These are phyloP conservation scores for Penicillium fimorum DNA, from an alignment of 495 filamentous ascomycete genomes.

Conservation along the genomic window DNA sequence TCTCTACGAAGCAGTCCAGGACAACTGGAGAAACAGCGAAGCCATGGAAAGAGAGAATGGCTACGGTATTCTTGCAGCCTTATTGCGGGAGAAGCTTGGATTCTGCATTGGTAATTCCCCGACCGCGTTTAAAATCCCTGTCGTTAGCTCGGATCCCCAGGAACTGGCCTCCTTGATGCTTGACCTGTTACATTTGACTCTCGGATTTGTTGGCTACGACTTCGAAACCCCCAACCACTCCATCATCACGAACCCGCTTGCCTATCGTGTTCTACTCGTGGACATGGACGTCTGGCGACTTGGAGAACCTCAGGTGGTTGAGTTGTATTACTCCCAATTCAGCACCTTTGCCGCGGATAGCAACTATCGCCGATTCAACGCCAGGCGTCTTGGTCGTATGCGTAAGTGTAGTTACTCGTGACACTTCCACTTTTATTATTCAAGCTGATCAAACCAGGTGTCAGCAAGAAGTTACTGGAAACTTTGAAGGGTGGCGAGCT, in stretches of 20 bases:
- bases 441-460: constrained; percentile 55
- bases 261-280: constrained; percentile 85
- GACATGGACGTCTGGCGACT: constrained; percentile 91
- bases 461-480: constrained; percentile 85
- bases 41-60: constrained; percentile 96
- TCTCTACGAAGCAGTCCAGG: constrained; percentile 76
- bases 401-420: constrained; percentile 56
- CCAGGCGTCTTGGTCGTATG: constrained; percentile 80
- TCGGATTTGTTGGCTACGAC: constrained; percentile 85
- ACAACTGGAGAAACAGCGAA: constrained; percentile 96
- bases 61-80: constrained; percentile 78
- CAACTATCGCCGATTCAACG: constrained; percentile 90
- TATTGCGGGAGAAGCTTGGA: constrained; percentile 74
- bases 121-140: constrained; percentile 35
- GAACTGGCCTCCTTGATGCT: constrained; percentile 65
- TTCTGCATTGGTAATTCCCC: constrained; percentile 30
- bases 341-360: constrained; percentile 76
- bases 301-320: constrained; percentile 68
- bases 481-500: constrained; percentile 84
- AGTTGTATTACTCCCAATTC: constrained; percentile 91
- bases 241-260: constrained; percentile 91
- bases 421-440: background rate
- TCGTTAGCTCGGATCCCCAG: constrained; percentile 31
- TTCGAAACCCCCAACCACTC: constrained; percentile 73
- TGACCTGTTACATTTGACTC: constrained; percentile 69